A percentile compares a stretch with the other conserved stretches of the same genome.
Conservation (phyloP, 768 basidiomycete genomes). For the Grammothele lineata region DNA sequence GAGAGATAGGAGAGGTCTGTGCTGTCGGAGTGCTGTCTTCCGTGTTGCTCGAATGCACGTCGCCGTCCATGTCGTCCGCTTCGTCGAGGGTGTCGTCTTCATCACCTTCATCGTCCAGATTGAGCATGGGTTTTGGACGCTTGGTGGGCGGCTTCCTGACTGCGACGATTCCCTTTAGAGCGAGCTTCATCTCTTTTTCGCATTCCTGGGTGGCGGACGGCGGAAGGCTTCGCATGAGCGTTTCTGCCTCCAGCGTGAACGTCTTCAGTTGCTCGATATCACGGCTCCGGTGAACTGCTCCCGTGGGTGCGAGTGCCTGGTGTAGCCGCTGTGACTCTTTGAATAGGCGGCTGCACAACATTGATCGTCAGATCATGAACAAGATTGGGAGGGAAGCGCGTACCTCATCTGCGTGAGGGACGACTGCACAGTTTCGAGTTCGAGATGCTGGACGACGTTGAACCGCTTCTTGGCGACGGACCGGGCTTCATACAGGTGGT, state of each 20-base stretch:
- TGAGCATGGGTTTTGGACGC: too few species aligned
- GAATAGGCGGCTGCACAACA: too few species aligned
- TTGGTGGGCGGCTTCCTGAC: too few species aligned
- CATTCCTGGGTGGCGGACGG: constrained; percentile 20
- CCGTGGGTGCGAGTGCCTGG: constrained; percentile 28
- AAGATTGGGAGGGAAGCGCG: constrained; percentile 2
- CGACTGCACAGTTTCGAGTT: constrained; percentile 10
- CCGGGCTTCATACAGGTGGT: constrained; percentile 27
- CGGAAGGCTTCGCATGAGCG: constrained; percentile 12
- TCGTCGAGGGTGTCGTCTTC: too few species aligned
- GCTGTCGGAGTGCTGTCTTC: too few species aligned
- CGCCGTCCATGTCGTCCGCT: too few species aligned
- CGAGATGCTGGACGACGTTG: constrained; percentile 22
- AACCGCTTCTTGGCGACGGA: constrained; percentile 27
- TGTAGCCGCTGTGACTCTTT: constrained; percentile 4
- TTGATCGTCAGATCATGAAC: too few species aligned
- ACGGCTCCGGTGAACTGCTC: constrained; percentile 24
- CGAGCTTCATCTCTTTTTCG: constrained; percentile 24
- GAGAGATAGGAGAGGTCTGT: too few species aligned
- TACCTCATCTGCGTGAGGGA: constrained; percentile 29
- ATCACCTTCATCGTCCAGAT: too few species aligned
- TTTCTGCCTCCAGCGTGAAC: constrained; percentile 24
- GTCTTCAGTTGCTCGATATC: constrained; percentile 26
- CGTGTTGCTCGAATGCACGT: too few species aligned
- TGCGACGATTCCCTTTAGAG: constrained; percentile 34